These are phyloP conservation scores for Globisporangium barbulae DNA, from an alignment of 352 stramenopile genomes.

Conservation along the genomic window DNA sequence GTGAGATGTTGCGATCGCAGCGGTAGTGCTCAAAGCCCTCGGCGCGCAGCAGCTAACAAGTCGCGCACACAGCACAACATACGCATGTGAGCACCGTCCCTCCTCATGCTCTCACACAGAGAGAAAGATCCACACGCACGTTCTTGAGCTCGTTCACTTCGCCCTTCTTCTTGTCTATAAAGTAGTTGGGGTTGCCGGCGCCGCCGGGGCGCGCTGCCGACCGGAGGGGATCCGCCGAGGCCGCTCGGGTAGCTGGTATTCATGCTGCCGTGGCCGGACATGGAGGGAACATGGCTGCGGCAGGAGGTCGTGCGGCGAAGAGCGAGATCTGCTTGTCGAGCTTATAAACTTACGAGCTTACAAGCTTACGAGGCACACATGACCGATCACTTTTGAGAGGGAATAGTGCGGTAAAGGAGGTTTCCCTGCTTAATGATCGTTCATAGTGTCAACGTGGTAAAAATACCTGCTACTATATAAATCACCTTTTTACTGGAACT, in stretches of 20 bases:
- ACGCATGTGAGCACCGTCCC: background rate
- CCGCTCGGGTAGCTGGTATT: slow-evolving; percentile 18
- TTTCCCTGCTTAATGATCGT: too few relatives aligned
- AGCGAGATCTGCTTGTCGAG: background rate
- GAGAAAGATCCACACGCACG: slow-evolving; percentile 33
- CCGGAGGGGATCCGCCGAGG: background rate
- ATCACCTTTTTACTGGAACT: too few relatives aligned
- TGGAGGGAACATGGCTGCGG: slow-evolving; percentile 39
- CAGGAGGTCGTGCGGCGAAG: background rate
- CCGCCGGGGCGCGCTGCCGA: slow-evolving; percentile 22
- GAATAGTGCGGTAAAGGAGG: too few relatives aligned
- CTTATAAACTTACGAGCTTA: too few relatives aligned
- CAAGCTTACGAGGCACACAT: too few relatives aligned
- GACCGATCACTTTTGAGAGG: too few relatives aligned
- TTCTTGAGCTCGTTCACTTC: slow-evolving; percentile 96
- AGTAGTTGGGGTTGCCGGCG: slow-evolving; percentile 68
- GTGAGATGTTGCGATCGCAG: slow-evolving; percentile 96
- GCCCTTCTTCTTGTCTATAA: slow-evolving; percentile 93
- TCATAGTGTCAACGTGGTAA: too few relatives aligned
- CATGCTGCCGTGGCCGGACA: slow-evolving; percentile 20
- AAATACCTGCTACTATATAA: too few relatives aligned
- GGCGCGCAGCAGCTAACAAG: slow-evolving; percentile 65
- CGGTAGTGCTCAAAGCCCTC: slow-evolving; percentile 98
- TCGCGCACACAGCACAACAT: slow-evolving; percentile 32
- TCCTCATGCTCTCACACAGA: background rate